Percentiles rank a stretch among this genome's conserved stretches.
These are phyloP conservation scores for Aschersonia sp. DNA, from an alignment of 2,329 filamentous ascomycete species.

Conservation along the genomic window DNA sequence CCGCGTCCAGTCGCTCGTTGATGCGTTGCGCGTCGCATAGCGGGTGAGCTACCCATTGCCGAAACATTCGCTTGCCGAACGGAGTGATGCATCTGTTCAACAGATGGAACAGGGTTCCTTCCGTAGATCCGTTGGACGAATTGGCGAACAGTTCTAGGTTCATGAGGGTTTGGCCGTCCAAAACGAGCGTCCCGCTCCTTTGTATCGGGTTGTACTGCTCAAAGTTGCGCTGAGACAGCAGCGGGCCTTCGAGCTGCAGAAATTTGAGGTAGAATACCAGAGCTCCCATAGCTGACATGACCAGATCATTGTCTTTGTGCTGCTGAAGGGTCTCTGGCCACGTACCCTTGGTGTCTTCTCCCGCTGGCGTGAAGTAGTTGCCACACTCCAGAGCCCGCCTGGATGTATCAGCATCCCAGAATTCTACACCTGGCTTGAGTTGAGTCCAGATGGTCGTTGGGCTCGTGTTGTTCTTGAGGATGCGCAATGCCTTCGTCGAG, in stretches of 20 bases:
- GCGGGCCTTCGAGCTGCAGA: constrained; percentile 76
- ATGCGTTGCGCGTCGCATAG: constrained; percentile 76
- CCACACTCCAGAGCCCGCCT: constrained; percentile 67
- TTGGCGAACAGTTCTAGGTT: constrained; percentile 98
- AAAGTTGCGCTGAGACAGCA: constrained; percentile 85
- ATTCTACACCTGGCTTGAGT: constrained; percentile 74
- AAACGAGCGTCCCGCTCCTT: constrained; percentile 77
- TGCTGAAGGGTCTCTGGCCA: constrained; percentile 70
- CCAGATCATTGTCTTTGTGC: constrained; percentile 60
- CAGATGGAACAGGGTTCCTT: constrained; percentile 81
- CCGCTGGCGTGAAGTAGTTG: constrained; percentile 56
- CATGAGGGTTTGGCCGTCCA: constrained; percentile 92
- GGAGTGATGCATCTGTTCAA: constrained; percentile 92
- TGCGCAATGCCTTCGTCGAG: constrained; percentile 78
- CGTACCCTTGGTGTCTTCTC: constrained; percentile 37
- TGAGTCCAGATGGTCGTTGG: constrained; percentile 94
- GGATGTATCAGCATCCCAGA: constrained; percentile 76
- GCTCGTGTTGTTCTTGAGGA: constrained; percentile 88
- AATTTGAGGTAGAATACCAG: constrained; percentile 74
- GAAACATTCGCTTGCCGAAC: constrained; percentile 90
- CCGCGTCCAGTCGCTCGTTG: constrained; percentile 85
- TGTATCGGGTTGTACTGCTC: constrained; percentile 82
- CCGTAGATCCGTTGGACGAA: constrained; percentile 68
- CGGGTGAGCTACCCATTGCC: constrained; percentile 95
- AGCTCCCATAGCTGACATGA: constrained; percentile 86